Evolutionary conservation across 257 asterid genomes (phyloP).

Genomic region (Plectranthus barbatus): DNA sequence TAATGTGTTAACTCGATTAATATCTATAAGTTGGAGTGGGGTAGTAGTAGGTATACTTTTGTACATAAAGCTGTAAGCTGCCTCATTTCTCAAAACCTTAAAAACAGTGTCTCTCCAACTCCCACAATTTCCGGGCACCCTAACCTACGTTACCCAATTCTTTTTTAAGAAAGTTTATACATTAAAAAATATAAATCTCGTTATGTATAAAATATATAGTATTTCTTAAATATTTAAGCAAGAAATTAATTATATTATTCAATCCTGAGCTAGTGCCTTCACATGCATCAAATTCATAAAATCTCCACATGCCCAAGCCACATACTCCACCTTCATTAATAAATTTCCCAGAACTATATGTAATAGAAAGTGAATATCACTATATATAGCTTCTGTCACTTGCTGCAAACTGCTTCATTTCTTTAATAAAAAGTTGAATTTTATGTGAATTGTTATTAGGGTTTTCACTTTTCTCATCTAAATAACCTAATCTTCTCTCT

Average conservation of each 20-base stretch:
- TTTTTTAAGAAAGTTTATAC: too few relatives aligned
- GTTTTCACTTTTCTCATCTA: neutral
- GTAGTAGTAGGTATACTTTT: conserved; percentile 22
- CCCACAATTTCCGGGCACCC: conserved; percentile 45
- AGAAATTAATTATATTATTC: too few relatives aligned
- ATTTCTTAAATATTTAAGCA: too few relatives aligned
- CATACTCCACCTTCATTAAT: conserved; percentile 3
- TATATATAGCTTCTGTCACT: neutral
- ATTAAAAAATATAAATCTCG: too few relatives aligned
- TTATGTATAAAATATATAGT: too few relatives aligned
- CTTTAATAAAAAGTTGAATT: neutral
- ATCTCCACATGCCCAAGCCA: too few relatives aligned
- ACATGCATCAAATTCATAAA: conserved; percentile 28
- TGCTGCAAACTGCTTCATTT: neutral
- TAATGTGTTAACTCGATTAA: too few relatives aligned
- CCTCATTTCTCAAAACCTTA: conserved; percentile 30
- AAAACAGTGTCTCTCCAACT: conserved; percentile 11
- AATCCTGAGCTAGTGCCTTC: too few relatives aligned
- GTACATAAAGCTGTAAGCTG: conserved; percentile 15
- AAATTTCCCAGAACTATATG: neutral
- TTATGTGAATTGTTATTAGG: neutral
- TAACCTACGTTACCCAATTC: conserved; percentile 21
- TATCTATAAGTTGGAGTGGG: too few relatives aligned
- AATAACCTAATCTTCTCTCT: conserved; percentile 21
- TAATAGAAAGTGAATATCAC: too few relatives aligned